Percentiles rank a stretch among this genome's conserved stretches.
phyloP scores from a whole-genome alignment of 371 early-diverging fungal species.

The Mortierella sp. region DNA sequence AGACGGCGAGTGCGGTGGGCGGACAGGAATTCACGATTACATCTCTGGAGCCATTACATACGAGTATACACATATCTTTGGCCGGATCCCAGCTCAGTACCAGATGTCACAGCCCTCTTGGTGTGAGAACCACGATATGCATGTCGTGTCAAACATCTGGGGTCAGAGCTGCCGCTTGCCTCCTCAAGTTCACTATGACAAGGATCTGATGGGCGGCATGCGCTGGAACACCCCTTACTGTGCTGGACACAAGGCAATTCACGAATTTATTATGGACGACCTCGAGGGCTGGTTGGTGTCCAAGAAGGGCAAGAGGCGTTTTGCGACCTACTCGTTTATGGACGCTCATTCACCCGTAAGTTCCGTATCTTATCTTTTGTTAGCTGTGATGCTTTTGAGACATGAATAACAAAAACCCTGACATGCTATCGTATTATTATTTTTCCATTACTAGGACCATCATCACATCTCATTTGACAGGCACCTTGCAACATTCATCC shows the following conservation, averaged over 20 bases:
- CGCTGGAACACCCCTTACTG: conserved; percentile 55
- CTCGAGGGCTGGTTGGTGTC: conserved; percentile 47
- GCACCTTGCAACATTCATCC: conserved; percentile 24
- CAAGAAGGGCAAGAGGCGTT: conserved; percentile 38
- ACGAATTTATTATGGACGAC: conserved; percentile 50
- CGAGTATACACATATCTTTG: conserved; percentile 33
- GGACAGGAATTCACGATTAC: conserved; percentile 37
- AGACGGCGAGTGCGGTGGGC: conserved; percentile 57
- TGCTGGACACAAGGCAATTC: conserved; percentile 53
- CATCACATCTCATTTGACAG: conserved; percentile 50
- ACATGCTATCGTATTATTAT: neutral
- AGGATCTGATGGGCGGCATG: conserved; percentile 46
- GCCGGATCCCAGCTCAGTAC: conserved; percentile 45
- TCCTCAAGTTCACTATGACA: conserved; percentile 25
- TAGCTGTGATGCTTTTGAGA: neutral
- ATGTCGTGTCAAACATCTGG: conserved; percentile 32
- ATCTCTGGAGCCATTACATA: conserved; percentile 42
- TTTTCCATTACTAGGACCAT: conserved; percentile 31
- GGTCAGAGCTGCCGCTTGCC: conserved; percentile 46
- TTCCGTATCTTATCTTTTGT: neutral
- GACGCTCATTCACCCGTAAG: conserved; percentile 56
- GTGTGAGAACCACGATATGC: conserved; percentile 57
- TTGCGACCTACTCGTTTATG: conserved; percentile 55
- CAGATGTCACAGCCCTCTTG: conserved; percentile 44
- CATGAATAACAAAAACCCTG: neutral